Evolutionary conservation across 352 stramenopile species (phyloP).

Genomic region (Pelagophyceae sp.): DNA sequence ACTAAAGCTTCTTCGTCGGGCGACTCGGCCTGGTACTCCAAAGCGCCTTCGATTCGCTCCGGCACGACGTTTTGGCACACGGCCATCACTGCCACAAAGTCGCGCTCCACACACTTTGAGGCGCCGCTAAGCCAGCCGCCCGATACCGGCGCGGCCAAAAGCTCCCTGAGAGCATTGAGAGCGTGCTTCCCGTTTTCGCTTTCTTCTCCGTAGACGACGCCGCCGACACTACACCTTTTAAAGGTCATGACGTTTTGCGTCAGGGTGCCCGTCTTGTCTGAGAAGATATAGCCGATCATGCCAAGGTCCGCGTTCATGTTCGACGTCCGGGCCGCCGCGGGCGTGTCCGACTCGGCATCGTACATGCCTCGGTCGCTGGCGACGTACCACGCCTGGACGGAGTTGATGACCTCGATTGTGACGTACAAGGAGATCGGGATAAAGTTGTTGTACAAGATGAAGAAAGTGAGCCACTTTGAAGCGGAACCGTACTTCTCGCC

Average conservation of each 20-base stretch:
- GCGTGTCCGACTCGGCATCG: slow-evolving; percentile 67
- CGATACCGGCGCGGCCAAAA: not conserved
- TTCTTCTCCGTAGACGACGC: slow-evolving; percentile 63
- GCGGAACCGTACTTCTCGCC: slow-evolving; percentile 13
- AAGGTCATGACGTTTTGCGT: slow-evolving; percentile 93
- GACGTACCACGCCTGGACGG: slow-evolving; percentile 75
- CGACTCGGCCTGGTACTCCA: slow-evolving; percentile 72
- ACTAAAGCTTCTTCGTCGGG: slow-evolving; percentile 84
- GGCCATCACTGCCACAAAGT: slow-evolving; percentile 70
- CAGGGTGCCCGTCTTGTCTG: slow-evolving; percentile 87
- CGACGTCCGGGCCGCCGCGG: slow-evolving; percentile 76
- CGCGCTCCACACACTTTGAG: slow-evolving; percentile 32
- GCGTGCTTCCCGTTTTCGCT: slow-evolving; percentile 37
- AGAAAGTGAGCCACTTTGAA: slow-evolving; percentile 55
- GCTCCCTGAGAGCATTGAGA: slow-evolving; percentile 9
- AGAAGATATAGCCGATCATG: slow-evolving; percentile 87
- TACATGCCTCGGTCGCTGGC: slow-evolving; percentile 73
- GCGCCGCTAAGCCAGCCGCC: too few species aligned
- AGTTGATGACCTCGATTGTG: slow-evolving; percentile 86
- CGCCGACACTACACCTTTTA: slow-evolving; percentile 77
- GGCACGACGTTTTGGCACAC: slow-evolving; percentile 62
- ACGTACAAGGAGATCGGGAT: slow-evolving; percentile 87
- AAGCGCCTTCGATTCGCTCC: slow-evolving; percentile 51
- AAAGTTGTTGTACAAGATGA: slow-evolving; percentile 87
- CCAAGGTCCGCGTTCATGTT: slow-evolving; percentile 85